phyloP scores from a whole-genome alignment of 345 rosid genomes.

The Hibiscus tridactylites region DNA sequence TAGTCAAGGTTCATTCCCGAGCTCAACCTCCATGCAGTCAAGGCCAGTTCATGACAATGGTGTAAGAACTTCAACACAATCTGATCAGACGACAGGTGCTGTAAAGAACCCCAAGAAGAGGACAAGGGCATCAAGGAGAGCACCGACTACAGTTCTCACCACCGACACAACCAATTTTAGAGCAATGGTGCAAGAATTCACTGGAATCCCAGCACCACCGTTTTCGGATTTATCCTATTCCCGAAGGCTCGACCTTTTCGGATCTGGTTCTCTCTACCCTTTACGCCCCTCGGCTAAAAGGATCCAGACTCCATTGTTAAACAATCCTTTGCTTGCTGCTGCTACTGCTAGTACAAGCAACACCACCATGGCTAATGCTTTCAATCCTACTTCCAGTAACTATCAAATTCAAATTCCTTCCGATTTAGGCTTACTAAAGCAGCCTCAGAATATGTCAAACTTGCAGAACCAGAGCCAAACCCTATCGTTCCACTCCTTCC shows the following conservation, averaged over 20 bases:
- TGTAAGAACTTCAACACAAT: slow-evolving; percentile 12
- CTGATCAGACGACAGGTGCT: slow-evolving; percentile 20
- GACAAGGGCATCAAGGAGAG: slow-evolving; percentile 81
- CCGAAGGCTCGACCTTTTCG: slow-evolving; percentile 61
- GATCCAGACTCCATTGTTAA: slow-evolving; percentile 25
- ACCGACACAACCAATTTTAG: slow-evolving; percentile 88
- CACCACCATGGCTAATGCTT: slow-evolving; percentile 14
- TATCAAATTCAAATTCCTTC: slow-evolving; percentile 29
- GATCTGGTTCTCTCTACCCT: slow-evolving; percentile 41
- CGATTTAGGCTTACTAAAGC: slow-evolving; percentile 25
- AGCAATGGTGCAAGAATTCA: slow-evolving; percentile 96
- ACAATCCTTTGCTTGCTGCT: slow-evolving; percentile 13
- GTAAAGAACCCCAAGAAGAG: slow-evolving; percentile 69
- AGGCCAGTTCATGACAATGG: slow-evolving; percentile 11
- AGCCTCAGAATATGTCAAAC: slow-evolving; percentile 19
- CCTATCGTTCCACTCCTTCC: slow-evolving; percentile 28
- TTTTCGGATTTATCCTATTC: slow-evolving; percentile 55
- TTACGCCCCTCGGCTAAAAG: slow-evolving; percentile 49
- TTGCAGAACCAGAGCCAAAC: slow-evolving; percentile 25
- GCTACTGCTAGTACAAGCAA: slow-evolving; percentile 12
- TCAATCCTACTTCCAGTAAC: slow-evolving; percentile 24
- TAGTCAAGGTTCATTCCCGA: slow-evolving; percentile 12
- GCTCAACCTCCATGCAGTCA: slow-evolving; percentile 21
- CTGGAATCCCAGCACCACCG: slow-evolving; percentile 80
- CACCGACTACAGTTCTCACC: slow-evolving; percentile 84